Evolutionary conservation across 805 yeast genomes (phyloP).

Genomic region (Metschnikowia reukaufii): DNA sequence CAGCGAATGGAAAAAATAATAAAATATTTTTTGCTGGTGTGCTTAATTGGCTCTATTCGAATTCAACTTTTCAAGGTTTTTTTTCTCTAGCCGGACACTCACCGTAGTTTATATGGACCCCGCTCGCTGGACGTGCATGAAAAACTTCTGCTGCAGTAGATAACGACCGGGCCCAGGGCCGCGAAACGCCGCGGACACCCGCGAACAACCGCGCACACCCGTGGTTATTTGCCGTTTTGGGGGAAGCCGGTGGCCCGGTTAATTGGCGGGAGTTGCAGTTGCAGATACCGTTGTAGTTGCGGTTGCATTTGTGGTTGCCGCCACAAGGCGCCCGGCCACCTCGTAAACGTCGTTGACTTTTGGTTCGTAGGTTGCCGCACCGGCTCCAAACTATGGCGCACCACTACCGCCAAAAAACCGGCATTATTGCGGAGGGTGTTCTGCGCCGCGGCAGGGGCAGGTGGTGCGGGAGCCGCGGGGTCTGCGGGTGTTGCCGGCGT

Average conservation of each 20-base stretch:
- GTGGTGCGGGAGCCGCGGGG: neutral
- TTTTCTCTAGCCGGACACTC: neutral
- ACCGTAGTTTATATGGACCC: slow-evolving; percentile 3
- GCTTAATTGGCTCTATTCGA: neutral
- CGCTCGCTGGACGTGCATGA: slow-evolving; percentile 8
- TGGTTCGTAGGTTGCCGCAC: neutral
- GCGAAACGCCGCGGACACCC: slow-evolving; percentile 6
- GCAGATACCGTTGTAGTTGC: neutral
- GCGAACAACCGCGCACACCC: slow-evolving; percentile 5
- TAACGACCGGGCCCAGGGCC: too few relatives aligned
- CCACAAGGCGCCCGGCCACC: neutral
- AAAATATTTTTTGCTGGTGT: neutral
- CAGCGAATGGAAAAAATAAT: too few relatives aligned
- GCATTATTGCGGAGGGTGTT: slow-evolving; percentile 31
- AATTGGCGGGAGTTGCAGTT: too few relatives aligned
- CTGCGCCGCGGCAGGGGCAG: slow-evolving; percentile 4
- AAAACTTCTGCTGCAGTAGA: neutral
- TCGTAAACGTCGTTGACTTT: neutral
- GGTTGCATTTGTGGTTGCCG: neutral
- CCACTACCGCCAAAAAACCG: slow-evolving; percentile 27
- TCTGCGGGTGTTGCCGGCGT: neutral
- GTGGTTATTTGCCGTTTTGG: neutral
- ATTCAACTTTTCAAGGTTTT: neutral
- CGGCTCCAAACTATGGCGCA: slow-evolving; percentile 6
- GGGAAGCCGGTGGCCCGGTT: too few relatives aligned